Evolutionary conservation across 805 yeast species (phyloP), one percentile per base, ranked within the genome.

Genomic region (Barnettozyma sp.): DNA sequence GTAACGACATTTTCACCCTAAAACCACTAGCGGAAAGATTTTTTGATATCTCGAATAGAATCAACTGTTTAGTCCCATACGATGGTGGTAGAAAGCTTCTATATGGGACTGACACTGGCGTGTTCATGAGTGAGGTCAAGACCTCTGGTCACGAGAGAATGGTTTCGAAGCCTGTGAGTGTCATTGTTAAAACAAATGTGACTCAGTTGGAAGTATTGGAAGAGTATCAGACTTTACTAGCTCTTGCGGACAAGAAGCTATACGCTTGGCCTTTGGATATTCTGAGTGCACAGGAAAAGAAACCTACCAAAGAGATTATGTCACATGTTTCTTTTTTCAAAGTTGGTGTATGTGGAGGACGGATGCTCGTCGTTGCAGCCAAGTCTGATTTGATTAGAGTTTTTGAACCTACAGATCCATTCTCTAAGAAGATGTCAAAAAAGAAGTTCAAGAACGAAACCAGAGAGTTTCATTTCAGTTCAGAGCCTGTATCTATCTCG

Each of bases 1-100:
- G 76, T 36, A 75, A 86, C 41, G 92, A 86, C 47, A 81, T 90
- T 43, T 87, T 82, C 58, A 78, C 92, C 2, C 63, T 81, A 44
- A 76, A 79, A 13, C 81, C 86, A 42, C 68, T 85, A 37, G 83
- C 82, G 44, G 78, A 85, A 17, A 69, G 82, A 42, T 76, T 76
- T 50, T 88, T 88, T 58, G 86, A 77, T 45, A 75, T 78, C 33
- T 66, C 68, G 15, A 77, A 88, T 53, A 74, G 82, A 42, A 83
- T 90, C 49, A 87, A 85, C 54, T 87, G 97, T 65, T 90, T 87
- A 20, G 87, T 83, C 26, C 94, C 96, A 22, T 82, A 84, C 57
- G 95, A 92, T 54, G 96, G 96, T 35, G 97, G 97, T 15, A 73
- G 94, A 45, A 84, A 88, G 54, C 62, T 88, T 45, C 58, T 92